phyloP scores from a whole-genome alignment of 2,329 filamentous ascomycete species.

The Helotiales sp. region DNA sequence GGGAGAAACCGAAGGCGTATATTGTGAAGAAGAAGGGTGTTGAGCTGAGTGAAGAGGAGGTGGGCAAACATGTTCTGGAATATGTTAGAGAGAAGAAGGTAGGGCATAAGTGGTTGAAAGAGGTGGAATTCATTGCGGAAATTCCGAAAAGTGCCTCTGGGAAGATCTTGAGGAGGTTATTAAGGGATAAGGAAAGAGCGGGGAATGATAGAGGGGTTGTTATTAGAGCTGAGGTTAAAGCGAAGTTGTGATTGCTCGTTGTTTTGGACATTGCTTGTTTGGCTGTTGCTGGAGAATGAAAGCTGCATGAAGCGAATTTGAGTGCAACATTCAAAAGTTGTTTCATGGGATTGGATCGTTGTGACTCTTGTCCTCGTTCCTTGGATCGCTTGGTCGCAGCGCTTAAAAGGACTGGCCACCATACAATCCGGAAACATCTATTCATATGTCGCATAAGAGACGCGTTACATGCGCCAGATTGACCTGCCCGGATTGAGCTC shows the following conservation, averaged over 20 bases:
- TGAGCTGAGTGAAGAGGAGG: conserved; percentile 33
- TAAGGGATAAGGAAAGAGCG: conserved; percentile 53
- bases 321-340: not conserved
- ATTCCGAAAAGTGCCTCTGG: conserved; percentile 69
- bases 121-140: conserved; percentile 57
- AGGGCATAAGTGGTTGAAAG: conserved; percentile 59
- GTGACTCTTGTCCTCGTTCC: too few species aligned
- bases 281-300: not conserved
- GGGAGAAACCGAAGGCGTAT: conserved; percentile 60
- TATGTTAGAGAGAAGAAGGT: conserved; percentile 61
- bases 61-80: conserved; percentile 50
- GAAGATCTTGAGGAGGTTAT: conserved; percentile 64
- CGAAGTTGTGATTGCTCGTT: conserved; percentile 40
- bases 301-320: not conserved
- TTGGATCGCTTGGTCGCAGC: too few species aligned
- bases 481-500: too few species aligned
- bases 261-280: not conserved
- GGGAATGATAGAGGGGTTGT: conserved; percentile 42
- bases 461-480: too few species aligned
- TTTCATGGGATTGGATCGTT: not conserved
- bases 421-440: too few species aligned
- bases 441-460: too few species aligned
- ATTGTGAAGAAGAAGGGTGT: conserved; percentile 50
- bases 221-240: conserved; percentile 39
- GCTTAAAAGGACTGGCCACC: too few species aligned